Evolutionary conservation across 2,329 filamentous ascomycete genomes (phyloP), one percentile per base, ranked within the genome.

Genomic region (Albophoma yamanashiensis): DNA sequence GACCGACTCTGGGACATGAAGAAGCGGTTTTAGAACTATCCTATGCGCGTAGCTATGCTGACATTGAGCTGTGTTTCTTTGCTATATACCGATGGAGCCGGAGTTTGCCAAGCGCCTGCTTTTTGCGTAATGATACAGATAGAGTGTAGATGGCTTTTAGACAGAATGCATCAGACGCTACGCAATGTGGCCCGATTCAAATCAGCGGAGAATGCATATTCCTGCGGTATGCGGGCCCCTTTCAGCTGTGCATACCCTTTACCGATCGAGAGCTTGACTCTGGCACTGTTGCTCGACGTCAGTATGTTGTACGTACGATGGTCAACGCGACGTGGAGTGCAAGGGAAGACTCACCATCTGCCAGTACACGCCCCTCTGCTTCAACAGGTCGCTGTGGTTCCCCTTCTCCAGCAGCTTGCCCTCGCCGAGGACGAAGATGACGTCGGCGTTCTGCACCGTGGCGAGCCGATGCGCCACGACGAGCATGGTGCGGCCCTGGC

Each of bases 381-480:
- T 77, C 62, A 84, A 62, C 61, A 85, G 65, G 66, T 84, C 82
- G 1, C 61, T 61, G 62, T 85, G 82, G 22, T 68, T 82, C 14
- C 82, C 82, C 68, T 79, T 73, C 69, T 84, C 82, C 14, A 84
- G 67, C 52, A 84, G 74, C 64, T 77, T 81, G 31, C 87, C 73
- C 62, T 86, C 80, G 14, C 88, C 88, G 56, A 94, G 83, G 0
- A 93, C 89, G 66, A 89, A 91, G 50, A 92, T 92, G n/a, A 86
- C 76, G 70, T 93, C 86, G 1, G 89, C 88, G 65, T 92, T 88
- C 71, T 89, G 89, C 25, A 92, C 85, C 15, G 88, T 93, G 0
- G 87, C 87, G 56, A 93, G 76, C 17, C 89, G 79, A 70, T 93
- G 90, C 1, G 90, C 90, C 14, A 94, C 89, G 3, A 89, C 88